phyloP scores from a whole-genome alignment of 192 early-diverging fungal genomes.

The Umbelopsis sp. region DNA sequence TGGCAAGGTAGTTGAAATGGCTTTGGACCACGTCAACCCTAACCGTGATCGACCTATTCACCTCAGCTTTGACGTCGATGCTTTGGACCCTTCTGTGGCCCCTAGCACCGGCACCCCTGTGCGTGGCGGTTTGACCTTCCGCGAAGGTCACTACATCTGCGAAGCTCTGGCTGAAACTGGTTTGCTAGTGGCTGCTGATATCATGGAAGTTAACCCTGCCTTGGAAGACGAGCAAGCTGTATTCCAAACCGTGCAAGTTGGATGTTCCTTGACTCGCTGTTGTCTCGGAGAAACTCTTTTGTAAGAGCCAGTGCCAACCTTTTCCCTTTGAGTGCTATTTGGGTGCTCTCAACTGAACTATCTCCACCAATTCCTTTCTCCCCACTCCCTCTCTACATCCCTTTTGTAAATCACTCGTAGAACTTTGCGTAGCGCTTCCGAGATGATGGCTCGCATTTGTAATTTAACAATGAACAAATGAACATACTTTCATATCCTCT shows the following conservation, averaged over 20 bases:
- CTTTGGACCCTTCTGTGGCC: slow-evolving; percentile 90
- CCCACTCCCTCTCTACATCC: not conserved
- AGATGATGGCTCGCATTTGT: slow-evolving; percentile 24
- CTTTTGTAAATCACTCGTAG: slow-evolving; percentile 22
- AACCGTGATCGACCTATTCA: slow-evolving; percentile 78
- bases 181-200: slow-evolving; percentile 84
- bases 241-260: slow-evolving; percentile 86
- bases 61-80: slow-evolving; percentile 95
- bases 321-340: too few species aligned
- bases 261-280: slow-evolving; percentile 86
- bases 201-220: slow-evolving; percentile 94
- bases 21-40: slow-evolving; percentile 84
- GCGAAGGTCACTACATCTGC: slow-evolving; percentile 98
- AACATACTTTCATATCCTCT: slow-evolving; percentile 1
- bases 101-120: slow-evolving; percentile 97
- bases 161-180: slow-evolving; percentile 90
- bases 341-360: not conserved
- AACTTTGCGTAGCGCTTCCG: slow-evolving; percentile 24
- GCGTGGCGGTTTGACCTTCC: slow-evolving; percentile 91
- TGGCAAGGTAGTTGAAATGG: slow-evolving; percentile 90
- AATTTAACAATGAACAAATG: slow-evolving; percentile 21
- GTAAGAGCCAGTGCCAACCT: slow-evolving; percentile 33
- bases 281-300: slow-evolving; percentile 84
- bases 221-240: slow-evolving; percentile 76
- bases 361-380: not conserved